Base-by-base conservation (phyloP, 768 basidiomycete genomes). In the Fibroporia radiculosa region DNA sequence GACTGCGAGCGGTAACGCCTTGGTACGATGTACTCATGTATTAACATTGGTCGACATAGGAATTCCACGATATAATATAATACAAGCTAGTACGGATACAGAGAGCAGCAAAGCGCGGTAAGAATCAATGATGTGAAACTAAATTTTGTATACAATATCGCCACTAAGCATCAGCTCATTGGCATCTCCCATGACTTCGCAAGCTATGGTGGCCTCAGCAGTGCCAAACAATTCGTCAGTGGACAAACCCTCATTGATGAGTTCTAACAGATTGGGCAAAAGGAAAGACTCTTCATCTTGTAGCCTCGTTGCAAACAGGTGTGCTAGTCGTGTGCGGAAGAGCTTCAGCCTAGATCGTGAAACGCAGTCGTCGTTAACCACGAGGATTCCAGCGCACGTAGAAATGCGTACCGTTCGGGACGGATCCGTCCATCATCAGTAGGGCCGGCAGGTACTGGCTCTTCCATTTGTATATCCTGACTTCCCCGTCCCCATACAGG, bases 81-180 rank as follows among this genome's bases (percentile, higher is more conserved):
- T n/a, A n/a, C n/a, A n/a, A n/a, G n/a, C n/a, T n/a, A n/a, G n/a
- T n/a, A n/a, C n/a, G n/a, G n/a, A n/a, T 31, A 31, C 29, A 31
- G 29, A 35, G 24, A 18, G 22, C 20, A 43, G 26, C 27, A 45
- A 22, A 12, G 33, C 18, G 31, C n/a, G 6, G 13, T 23, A 6
- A 36, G 22, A 7, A 19, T 26, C 26, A 29, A 18, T n/a, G n/a
- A n/a, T n/a, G n/a, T n/a, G 19, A 31, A n/a, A 33, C 65, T 68
- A 90, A 45, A 91, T 78, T 63, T 82, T 90, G 69, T 93, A 93
- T 42, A 93, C 75, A 45, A 89, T 80, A 25, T 83, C 86, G 25
- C 87, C 89, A 51, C 83, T 84, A 55, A 91, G 72, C 87, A 96
- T 90, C 50, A 97, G 69, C 63, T 93, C 85, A 43, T 89, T 82